A percentile compares a stretch with the other conserved stretches of the same genome.
These are phyloP conservation scores for Pichia sp. DNA, from an alignment of 1,139 yeast species.

Conservation along the genomic window DNA sequence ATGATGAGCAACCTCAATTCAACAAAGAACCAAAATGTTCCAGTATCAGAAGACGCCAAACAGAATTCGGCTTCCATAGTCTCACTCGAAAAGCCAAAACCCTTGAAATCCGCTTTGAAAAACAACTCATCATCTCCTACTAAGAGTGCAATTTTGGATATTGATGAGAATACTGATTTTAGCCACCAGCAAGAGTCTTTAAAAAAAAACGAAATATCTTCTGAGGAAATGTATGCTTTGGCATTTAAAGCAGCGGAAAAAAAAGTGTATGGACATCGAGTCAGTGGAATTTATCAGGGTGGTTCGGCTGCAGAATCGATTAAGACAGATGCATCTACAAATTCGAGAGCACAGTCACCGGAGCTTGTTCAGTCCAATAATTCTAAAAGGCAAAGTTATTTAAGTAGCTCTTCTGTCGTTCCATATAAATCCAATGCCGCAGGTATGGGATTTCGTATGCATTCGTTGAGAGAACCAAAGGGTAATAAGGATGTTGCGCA, in stretches of 20 bases:
- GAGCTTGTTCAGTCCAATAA: background rate
- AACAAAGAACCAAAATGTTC: background rate
- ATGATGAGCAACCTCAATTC: too few relatives aligned
- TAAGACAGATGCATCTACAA: too few relatives aligned
- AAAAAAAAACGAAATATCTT: conserved; percentile 13
- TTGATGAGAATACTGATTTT: too few relatives aligned
- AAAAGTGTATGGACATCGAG: conserved; percentile 24
- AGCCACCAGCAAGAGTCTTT: background rate
- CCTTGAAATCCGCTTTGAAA: conserved; percentile 4
- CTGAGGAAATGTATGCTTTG: conserved; percentile 24
- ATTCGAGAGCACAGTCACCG: background rate
- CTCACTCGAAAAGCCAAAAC: background rate
- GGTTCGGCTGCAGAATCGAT: background rate
- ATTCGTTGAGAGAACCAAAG: conserved; percentile 15
- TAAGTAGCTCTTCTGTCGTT: background rate
- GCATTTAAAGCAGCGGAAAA: conserved; percentile 24
- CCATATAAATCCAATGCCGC: conserved; percentile 13
- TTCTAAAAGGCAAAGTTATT: too few relatives aligned
- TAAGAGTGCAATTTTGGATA: conserved; percentile 1
- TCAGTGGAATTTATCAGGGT: conserved; percentile 3
- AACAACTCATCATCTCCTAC: conserved; percentile 4
- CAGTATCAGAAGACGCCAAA: background rate
- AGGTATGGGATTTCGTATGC: conserved; percentile 16
- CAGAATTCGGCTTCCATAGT: background rate
- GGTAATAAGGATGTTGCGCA: background rate